Percentiles rank a stretch among this genome's conserved stretches.
These are phyloP conservation scores for Nectriaceae sp. DNA, from an alignment of 2,329 filamentous ascomycete genomes.

Conservation along the genomic window DNA sequence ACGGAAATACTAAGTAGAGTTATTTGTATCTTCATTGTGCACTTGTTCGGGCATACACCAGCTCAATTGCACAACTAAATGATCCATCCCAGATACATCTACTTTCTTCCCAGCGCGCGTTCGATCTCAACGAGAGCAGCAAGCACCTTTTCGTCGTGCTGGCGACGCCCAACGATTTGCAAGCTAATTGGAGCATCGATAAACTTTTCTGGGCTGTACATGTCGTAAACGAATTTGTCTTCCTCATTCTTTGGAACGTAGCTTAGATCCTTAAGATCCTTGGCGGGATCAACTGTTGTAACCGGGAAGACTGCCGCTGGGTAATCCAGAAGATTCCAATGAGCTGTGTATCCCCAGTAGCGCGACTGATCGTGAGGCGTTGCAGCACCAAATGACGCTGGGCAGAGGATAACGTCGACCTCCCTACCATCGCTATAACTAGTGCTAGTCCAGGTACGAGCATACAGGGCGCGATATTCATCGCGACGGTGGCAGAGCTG, in stretches of 20 bases:
- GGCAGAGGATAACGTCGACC: slow-evolving; percentile 65
- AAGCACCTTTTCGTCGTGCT: slow-evolving; percentile 34
- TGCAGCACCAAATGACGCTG: slow-evolving; percentile 55
- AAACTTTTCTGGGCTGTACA: slow-evolving; percentile 30
- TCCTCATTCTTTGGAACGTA: slow-evolving; percentile 31
- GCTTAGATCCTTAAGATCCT: slow-evolving; percentile 23
- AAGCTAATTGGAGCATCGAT: slow-evolving; percentile 27
- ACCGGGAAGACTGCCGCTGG: slow-evolving; percentile 64
- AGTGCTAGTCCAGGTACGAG: slow-evolving; percentile 40
- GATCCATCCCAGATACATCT: no score
- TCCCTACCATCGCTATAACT: slow-evolving; percentile 25
- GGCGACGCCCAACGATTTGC: slow-evolving; percentile 30
- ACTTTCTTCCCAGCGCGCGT: slow-evolving; percentile 23
- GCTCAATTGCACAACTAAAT: no score
- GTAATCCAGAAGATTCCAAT: slow-evolving; percentile 72
- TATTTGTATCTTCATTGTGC: no score
- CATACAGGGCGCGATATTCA: slow-evolving; percentile 39
- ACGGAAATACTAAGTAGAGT: no score
- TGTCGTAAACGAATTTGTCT: slow-evolving; percentile 31
- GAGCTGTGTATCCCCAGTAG: slow-evolving; percentile 66
- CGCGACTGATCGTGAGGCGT: slow-evolving; percentile 42
- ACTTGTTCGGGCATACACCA: no score
- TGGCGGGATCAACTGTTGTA: slow-evolving; percentile 27
- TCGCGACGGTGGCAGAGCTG: no score
- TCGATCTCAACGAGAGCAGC: slow-evolving; percentile 28